Evolutionary conservation across 2,329 filamentous ascomycete genomes (phyloP), one percentile per base, ranked within the genome.

Genomic region (Allantophomopsis cytisporea): DNA sequence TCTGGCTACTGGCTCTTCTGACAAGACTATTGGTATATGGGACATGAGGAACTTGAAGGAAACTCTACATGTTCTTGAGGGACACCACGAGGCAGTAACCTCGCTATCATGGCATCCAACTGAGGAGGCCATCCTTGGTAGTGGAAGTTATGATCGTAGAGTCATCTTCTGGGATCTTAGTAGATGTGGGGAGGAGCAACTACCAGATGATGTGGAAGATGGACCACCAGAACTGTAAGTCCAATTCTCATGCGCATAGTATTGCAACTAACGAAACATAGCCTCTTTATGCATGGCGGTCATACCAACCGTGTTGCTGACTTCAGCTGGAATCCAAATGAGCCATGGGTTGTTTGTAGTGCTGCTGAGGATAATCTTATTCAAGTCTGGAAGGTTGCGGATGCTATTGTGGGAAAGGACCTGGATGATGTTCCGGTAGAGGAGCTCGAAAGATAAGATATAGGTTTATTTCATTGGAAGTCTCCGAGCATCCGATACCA

Each of bases 151-250:
- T 55, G 91, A 98, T 57, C 76, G 91, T 36, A 77, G 93, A 49
- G 83, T 98, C 47, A 82, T 94, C 57, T 91, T 96, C 65, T 98
- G 91, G 91, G 91, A 98, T 57, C 69, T 96, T 35, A 88, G 85
- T 52, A 77, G 82, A 40, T 82, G 93, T 35, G 91, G 93, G 36
- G 86, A 94, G 54, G 91, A 98, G 63, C 91, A 96, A 61, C 80
- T 84, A 10, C 86, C 87, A 2, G 93, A 98, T 49, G 91, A 98
- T 59, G 81, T 82, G 37, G 89, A 96, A 50, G 91, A 98, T 56
- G 91, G 91, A 0, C 84, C 88, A 2, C 89, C 91, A 38, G 91
- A 98, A 61, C 69, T 98, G 83, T 91, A 69, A 63, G 82, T 73
- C 12, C 41, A 37, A 15, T 39, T 35, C 13, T 12, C 23, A 28